A percentile compares a stretch with the other conserved stretches of the same genome.
Evolutionary conservation across 2,329 filamentous ascomycete species (phyloP).

Genomic region (Curvularia verruculosa): DNA sequence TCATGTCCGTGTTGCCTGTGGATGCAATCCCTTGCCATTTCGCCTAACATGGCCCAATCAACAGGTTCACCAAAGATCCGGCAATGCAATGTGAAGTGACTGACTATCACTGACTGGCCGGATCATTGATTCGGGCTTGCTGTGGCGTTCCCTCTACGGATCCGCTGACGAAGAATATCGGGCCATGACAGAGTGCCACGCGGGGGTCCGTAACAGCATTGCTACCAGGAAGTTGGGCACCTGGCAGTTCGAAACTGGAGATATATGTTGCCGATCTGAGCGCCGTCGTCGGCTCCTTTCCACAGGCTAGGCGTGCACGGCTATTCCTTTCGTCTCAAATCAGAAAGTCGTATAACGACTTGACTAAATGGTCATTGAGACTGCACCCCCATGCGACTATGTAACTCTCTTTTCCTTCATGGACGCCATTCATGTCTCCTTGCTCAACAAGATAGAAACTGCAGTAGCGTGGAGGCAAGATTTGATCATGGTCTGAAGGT

Average conservation of each 20-base stretch:
- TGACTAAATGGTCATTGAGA: constrained; percentile 8
- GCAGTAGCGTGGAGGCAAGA: constrained; percentile 1
- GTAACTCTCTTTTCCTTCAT: constrained; percentile 8
- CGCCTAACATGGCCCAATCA: neutral
- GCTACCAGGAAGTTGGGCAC: constrained; percentile 1
- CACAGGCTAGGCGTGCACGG: constrained; percentile 26
- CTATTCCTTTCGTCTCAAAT: constrained; percentile 12
- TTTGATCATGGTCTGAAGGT: constrained; percentile 1
- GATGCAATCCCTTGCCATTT: neutral
- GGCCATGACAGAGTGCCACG: neutral
- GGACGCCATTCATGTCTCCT: constrained; percentile 3
- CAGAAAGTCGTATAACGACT: constrained; percentile 7
- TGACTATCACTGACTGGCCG: neutral
- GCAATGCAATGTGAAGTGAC: neutral
- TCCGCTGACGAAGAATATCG: neutral
- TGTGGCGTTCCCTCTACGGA: neutral
- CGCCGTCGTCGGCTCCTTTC: constrained; percentile 23
- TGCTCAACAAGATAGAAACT: neutral
- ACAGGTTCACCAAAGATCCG: constrained; percentile 3
- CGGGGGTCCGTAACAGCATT: constrained; percentile 3
- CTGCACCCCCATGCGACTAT: constrained; percentile 18
- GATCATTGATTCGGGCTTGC: neutral
- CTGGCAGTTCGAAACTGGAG: constrained; percentile 9
- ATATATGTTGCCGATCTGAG: constrained; percentile 25
- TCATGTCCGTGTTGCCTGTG: neutral